Evolutionary conservation across 768 basidiomycete genomes (phyloP), one percentile per base, ranked within the genome.

Genomic region (Leucocoprinus leucothites): DNA sequence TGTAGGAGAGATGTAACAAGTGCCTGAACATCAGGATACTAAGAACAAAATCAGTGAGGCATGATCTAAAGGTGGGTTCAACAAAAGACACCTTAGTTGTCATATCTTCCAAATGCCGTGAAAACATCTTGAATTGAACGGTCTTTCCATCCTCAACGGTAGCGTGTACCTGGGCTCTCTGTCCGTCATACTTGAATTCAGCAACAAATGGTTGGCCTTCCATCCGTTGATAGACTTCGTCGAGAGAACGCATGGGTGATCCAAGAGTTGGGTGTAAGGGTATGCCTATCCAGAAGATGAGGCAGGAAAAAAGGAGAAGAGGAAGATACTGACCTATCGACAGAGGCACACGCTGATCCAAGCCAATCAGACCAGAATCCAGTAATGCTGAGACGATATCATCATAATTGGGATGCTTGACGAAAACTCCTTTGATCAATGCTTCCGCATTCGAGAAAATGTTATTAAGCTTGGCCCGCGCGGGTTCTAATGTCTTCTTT

Each of bases 121-220:
- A 91, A 72, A 96, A 96, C 47, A 95, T 75, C 50, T 82, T 81
- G 40, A 91, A 78, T 9, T 60, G 63, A 26, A 64, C 51, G 9
- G 64, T 61, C 28, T 65, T 73, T 28, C 67, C 63, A 2, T 67
- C 62, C 13, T 64, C 64, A 58, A 59, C 67, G 41, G 51, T 63
- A 11, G 77, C 86, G 65, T 91, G 89, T n/a, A 90, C 85, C 68
- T 91, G 91, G 18, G 87, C 91, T 47, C 88, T 80, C 63, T 91
- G 89, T 18, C 88, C 94, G 62, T 97, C 94, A 63, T 94, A 90
- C 69, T 96, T 97, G 66, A 89, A 90, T 71, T 97, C 94, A 28
- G 91, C 89, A 14, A 82, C 78, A 69, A 94, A 97, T 9, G 85
- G 79, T 28, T 82, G 71, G 28, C 77, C 74, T 19, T 79, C 80